Evolutionary conservation across 73 alveolate genomes (phyloP).

Genomic region (Paramecium primaurelia): DNA sequence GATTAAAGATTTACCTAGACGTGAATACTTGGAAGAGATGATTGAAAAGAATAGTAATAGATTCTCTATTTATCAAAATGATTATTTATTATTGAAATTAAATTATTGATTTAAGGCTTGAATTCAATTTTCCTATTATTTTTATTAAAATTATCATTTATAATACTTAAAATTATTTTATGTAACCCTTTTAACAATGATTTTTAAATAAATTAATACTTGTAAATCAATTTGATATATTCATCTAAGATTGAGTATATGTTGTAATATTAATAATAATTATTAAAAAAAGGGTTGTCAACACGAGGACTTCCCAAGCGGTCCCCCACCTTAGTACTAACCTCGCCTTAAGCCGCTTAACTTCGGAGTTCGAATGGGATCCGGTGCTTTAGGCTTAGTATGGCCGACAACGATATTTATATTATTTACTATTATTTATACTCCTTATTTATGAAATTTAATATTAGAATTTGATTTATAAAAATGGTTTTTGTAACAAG

Average conservation of each 20-base stretch:
- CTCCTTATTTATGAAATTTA: not conserved
- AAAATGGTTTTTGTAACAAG: no score
- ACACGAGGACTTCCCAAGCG: conserved; percentile 99
- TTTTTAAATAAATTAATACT: no score
- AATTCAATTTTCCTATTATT: no score
- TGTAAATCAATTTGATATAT: no score
- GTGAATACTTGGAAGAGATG: not conserved
- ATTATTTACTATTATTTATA: not conserved
- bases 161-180: no score
- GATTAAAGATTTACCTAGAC: not conserved
- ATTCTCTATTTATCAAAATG: not conserved
- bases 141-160: no score
- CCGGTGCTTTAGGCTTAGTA: conserved; percentile 99
- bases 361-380: conserved; percentile 99
- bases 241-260: no score
- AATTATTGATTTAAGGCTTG: not conserved
- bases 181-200: no score
- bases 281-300: conserved; percentile 72
- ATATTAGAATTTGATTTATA: no score
- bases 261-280: no score
- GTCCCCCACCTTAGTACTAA: conserved; percentile 99
- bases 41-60: not conserved
- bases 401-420: conserved; percentile 89
- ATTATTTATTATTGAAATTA: not conserved
- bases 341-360: conserved; percentile 99